Evolutionary conservation across 1,139 yeast species (phyloP).

Genomic region (Debaryomycetaceae sp.): DNA sequence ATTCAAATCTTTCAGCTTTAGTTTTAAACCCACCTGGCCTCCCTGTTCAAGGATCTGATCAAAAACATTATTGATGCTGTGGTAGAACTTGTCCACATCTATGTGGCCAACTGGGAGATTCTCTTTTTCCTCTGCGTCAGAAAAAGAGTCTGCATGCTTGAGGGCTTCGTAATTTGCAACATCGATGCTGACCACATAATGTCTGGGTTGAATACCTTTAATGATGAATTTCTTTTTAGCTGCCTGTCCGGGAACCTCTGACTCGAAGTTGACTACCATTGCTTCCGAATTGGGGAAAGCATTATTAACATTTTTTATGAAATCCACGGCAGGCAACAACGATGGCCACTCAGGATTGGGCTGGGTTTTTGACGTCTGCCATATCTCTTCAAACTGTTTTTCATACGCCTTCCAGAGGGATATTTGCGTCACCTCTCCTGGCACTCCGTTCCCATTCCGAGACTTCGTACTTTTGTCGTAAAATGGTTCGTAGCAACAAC

Average conservation of each 20-base stretch:
- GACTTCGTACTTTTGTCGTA: conserved; percentile 12
- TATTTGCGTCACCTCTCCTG: conserved; percentile 91
- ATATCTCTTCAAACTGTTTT: conserved; percentile 59
- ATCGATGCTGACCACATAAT: conserved; percentile 42
- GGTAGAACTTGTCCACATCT: conserved; percentile 32
- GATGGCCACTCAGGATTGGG: conserved; percentile 48
- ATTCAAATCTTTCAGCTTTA: conserved; percentile 13
- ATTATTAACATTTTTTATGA: conserved; percentile 86
- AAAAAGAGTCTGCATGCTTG: conserved; percentile 19
- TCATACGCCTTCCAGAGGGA: conserved; percentile 96
- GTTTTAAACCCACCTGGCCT: conserved; percentile 16
- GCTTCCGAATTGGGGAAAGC: conserved; percentile 94
- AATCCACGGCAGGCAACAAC: conserved; percentile 91
- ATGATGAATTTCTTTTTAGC: conserved; percentile 75
- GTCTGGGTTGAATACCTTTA: conserved; percentile 69
- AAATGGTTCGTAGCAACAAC: conserved; percentile 80
- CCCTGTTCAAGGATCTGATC: conserved; percentile 24
- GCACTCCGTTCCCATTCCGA: conserved; percentile 20
- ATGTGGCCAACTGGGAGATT: conserved; percentile 37
- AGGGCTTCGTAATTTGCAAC: conserved; percentile 46
- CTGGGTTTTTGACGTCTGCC: conserved; percentile 34
- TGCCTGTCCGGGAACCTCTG: conserved; percentile 43
- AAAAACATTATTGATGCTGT: conserved; percentile 21
- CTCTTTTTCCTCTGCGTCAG: conserved; percentile 13
- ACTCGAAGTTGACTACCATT: conserved; percentile 66